Evolutionary conservation across 163 green algal species (phyloP).

Genomic region (Scenedesmus sp.): DNA sequence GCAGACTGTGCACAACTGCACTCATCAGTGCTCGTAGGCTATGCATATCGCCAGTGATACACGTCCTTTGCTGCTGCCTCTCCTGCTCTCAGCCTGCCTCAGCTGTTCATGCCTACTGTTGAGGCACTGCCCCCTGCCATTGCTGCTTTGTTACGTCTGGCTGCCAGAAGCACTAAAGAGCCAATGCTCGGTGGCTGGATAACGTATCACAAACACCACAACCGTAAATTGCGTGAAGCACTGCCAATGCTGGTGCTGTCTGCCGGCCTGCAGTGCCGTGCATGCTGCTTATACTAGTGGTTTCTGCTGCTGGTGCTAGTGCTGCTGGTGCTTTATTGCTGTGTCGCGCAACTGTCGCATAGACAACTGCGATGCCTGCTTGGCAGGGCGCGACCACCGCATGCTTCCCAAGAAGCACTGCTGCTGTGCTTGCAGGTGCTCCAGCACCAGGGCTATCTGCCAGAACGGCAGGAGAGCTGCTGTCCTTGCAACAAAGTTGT

Average conservation of each 20-base stretch:
- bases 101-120: too few relatives aligned
- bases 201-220: background rate
- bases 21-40: too few relatives aligned
- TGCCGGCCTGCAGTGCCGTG: background rate
- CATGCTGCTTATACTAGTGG: background rate
- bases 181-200: background rate
- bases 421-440: too few relatives aligned
- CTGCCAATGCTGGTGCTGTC: constrained; percentile 17
- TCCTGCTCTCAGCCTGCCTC: too few relatives aligned
- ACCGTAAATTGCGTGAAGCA: background rate
- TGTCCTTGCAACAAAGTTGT: too few relatives aligned
- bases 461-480: too few relatives aligned
- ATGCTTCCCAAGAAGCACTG: too few relatives aligned
- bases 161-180: background rate
- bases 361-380: too few relatives aligned
- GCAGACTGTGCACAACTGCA: background rate
- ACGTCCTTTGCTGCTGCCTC: too few relatives aligned
- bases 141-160: background rate
- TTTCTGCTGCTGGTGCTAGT: background rate
- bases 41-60: too few relatives aligned
- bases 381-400: too few relatives aligned
- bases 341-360: background rate
- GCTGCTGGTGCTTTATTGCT: background rate
- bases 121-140: background rate
- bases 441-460: background rate